phyloP scores from a whole-genome alignment of 768 basidiomycete genomes.

The Hypsizygus marmoreus region DNA sequence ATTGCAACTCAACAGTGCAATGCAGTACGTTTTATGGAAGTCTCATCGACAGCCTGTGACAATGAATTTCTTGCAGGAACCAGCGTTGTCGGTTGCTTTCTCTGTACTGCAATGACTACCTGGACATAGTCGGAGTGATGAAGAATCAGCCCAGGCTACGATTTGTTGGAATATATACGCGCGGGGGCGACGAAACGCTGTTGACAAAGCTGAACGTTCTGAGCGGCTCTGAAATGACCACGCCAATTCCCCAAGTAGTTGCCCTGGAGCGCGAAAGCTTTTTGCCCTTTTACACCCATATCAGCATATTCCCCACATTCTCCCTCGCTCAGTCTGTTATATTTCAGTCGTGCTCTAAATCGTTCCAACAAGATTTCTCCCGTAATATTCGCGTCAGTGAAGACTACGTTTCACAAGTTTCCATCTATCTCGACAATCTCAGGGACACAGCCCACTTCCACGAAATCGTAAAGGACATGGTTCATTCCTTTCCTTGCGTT shows the following conservation, averaged over 20 bases:
- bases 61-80: neutral
- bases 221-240: neutral
- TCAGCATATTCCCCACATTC: neutral
- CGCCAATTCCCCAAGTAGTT: neutral
- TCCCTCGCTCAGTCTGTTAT: neutral
- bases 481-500: neutral
- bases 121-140: neutral
- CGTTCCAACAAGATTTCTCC: neutral
- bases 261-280: neutral
- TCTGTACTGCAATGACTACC: neutral
- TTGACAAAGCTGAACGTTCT: neutral
- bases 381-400: neutral
- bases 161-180: neutral
- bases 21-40: neutral
- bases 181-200: neutral
- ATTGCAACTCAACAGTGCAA: neutral
- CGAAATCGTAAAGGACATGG: neutral
- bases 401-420: neutral
- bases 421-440: neutral
- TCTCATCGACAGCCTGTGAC: neutral
- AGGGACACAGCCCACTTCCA: neutral
- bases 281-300: neutral
- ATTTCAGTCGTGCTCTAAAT: neutral
- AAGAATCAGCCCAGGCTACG: neutral
- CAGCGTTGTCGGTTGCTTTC: neutral